Evolutionary conservation across 257 asterid genomes (phyloP), one percentile per base, ranked within the genome.

Genomic region (Solanum sitiens): DNA sequence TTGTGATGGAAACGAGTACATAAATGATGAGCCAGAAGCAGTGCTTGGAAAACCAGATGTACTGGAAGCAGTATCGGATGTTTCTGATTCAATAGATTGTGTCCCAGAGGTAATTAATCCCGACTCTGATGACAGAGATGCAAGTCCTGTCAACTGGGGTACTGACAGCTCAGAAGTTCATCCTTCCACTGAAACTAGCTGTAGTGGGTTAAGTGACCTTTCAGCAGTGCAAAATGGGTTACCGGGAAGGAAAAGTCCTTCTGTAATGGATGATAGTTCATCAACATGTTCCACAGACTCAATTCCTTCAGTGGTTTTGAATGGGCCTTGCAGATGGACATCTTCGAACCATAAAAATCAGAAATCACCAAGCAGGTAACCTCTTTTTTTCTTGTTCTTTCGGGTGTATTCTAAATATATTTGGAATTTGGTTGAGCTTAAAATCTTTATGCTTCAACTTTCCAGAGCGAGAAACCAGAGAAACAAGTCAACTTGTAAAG

Each of bases 241-340:
- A n/a, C 95, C 93, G 67, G 93, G 92, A 80, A 50, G 88, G 90
- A 91, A 93, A 89, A 88, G 88, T 86, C 87, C 94, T 71, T 94
- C 96, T 27, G 87, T 88, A 39, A 87, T 96, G 90, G 99, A 95
- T 83, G 99, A 98, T 89, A 96, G 94, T 92, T 96, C 98, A 65
- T 98, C 99, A 68, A 93, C 97, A 71, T 95, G 98, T 91, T 98
- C 98, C 84, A 94, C 98, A 23, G 99, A 96, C 90, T 95, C 99
- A 4, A 92, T 94, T 87, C 97, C 96, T 82, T 93, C 97, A 16
- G 94, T 82, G 44, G 86, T 84, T 47, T 84, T 87, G 84, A 95
- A 88, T 86, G 92, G 90, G 70, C 88, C 92, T 82, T 91, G 84
- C 73, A 91, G 89, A 79, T 91, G 92, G 86, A 89, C 86, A 82